Percentiles rank a stretch among this genome's conserved stretches.
These are phyloP conservation scores for Kwoniella dendrophila DNA, from an alignment of 768 basidiomycete species.

Conservation along the genomic window DNA sequence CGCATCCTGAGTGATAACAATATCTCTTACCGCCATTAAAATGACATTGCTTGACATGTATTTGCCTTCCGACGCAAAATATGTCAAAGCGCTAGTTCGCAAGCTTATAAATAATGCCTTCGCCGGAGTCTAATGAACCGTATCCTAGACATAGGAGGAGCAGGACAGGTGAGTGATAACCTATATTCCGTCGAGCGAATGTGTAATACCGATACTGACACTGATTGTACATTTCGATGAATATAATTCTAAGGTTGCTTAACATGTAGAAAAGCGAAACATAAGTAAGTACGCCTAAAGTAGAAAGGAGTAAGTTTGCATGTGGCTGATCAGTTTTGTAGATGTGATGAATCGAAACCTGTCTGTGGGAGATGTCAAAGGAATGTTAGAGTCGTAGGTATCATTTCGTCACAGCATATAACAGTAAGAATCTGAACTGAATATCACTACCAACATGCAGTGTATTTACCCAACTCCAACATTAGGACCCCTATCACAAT, in stretches of 20 bases:
- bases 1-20: too few species aligned
- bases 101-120: too few species aligned
- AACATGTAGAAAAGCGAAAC: conserved; percentile 11
- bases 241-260: conserved; percentile 9
- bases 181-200: too few species aligned
- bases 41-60: too few species aligned
- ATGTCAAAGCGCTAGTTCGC: too few species aligned
- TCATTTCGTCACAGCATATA: not conserved
- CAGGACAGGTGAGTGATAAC: not conserved
- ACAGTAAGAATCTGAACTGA: too few species aligned
- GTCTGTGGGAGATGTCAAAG: conserved; percentile 10
- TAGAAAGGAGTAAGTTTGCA: not conserved
- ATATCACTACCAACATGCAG: too few species aligned
- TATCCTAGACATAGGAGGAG: conserved; percentile 3
- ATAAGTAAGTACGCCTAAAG: conserved; percentile 9
- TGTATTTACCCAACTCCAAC: conserved; percentile 3
- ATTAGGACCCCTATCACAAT: not conserved
- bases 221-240: too few species aligned
- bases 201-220: too few species aligned
- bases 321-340: not conserved
- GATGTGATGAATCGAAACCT: conserved; percentile 14
- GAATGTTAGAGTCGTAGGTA: not conserved
- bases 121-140: not conserved
- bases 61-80: too few species aligned
- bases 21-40: too few species aligned